A percentile compares a stretch with the other conserved stretches of the same genome.
phyloP scores from a whole-genome alignment of 2,329 filamentous ascomycete genomes.

The Rhynchosporium secalis region DNA sequence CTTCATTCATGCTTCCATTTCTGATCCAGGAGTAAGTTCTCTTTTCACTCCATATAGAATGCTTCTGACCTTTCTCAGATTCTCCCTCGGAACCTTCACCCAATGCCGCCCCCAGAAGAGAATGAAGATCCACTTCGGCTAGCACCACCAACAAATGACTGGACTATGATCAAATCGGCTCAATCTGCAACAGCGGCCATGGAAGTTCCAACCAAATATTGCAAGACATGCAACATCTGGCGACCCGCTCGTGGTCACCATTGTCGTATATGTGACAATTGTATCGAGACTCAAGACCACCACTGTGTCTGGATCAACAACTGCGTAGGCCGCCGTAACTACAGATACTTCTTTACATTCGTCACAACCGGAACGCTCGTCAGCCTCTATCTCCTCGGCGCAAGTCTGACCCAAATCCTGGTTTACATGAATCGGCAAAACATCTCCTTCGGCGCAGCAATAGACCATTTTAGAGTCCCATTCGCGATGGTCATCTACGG shows the following conservation, averaged over 20 bases:
- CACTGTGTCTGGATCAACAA: conserved; percentile 99
- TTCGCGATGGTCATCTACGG: conserved; percentile 90
- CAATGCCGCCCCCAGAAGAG: conserved; percentile 73
- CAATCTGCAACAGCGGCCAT: conserved; percentile 77
- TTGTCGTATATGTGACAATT: conserved; percentile 95
- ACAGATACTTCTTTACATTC: conserved; percentile 96
- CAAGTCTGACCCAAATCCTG: conserved; percentile 78
- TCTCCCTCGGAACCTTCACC: conserved; percentile 86
- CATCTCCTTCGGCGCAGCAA: conserved; percentile 67
- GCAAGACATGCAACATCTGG: conserved; percentile 97
- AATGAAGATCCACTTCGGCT: conserved; percentile 79
- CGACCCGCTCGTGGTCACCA: conserved; percentile 93
- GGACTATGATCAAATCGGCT: conserved; percentile 85
- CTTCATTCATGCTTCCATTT: conserved; percentile 87
- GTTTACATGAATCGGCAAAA: conserved; percentile 65
- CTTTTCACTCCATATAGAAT: not conserved
- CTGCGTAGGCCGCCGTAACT: conserved; percentile 94
- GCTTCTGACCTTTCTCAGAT: conserved; percentile 59
- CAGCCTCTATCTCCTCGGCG: conserved; percentile 71
- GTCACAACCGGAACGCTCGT: conserved; percentile 78
- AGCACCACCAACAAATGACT: conserved; percentile 86
- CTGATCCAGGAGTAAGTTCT: conserved; percentile 83
- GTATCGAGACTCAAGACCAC: conserved; percentile 94
- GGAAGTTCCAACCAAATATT: conserved; percentile 98
- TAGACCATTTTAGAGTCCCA: conserved; percentile 71